Evolutionary conservation across 108 stramenopile genomes (phyloP).

Genomic region (Discostella stelligeroides): DNA sequence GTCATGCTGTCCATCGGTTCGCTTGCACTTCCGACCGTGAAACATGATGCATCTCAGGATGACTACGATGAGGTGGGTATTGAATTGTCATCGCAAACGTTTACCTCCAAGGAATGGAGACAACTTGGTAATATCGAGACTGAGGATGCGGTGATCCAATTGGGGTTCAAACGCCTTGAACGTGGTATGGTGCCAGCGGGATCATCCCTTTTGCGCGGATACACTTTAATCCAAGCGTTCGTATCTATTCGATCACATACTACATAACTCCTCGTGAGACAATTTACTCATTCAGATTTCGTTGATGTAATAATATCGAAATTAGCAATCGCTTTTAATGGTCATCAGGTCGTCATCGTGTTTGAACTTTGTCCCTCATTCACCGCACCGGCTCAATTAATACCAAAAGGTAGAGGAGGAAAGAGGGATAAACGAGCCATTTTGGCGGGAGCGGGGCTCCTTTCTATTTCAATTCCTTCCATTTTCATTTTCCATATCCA

Average conservation of each 20-base stretch:
- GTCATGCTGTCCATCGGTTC: slow-evolving; percentile 20
- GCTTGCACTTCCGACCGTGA: slow-evolving; percentile 16
- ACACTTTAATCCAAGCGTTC: slow-evolving; percentile 28
- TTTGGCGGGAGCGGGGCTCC: too few relatives aligned
- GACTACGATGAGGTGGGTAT: slow-evolving; percentile 33
- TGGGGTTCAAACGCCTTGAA: slow-evolving; percentile 32
- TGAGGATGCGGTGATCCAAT: slow-evolving; percentile 21
- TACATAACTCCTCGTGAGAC: neutral
- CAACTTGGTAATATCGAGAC: slow-evolving; percentile 29
- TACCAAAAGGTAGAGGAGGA: too few relatives aligned
- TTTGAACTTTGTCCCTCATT: too few relatives aligned
- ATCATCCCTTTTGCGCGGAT: slow-evolving; percentile 23
- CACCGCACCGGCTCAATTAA: too few relatives aligned
- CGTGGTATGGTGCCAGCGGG: slow-evolving; percentile 31
- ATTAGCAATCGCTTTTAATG: too few relatives aligned
- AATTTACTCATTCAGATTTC: too few relatives aligned
- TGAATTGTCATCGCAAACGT: slow-evolving; percentile 5
- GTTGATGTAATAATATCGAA: too few relatives aligned
- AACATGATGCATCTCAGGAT: slow-evolving; percentile 11
- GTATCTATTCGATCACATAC: slow-evolving; percentile 4
- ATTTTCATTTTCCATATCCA: too few relatives aligned
- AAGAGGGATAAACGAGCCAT: too few relatives aligned
- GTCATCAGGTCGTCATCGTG: too few relatives aligned
- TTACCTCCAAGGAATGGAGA: slow-evolving; percentile 37
- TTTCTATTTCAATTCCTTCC: too few relatives aligned